A percentile compares a stretch with the other conserved stretches of the same genome.
phyloP scores from a whole-genome alignment of 1,284 basidiomycete genomes.

The Neonothopanus nambi region DNA sequence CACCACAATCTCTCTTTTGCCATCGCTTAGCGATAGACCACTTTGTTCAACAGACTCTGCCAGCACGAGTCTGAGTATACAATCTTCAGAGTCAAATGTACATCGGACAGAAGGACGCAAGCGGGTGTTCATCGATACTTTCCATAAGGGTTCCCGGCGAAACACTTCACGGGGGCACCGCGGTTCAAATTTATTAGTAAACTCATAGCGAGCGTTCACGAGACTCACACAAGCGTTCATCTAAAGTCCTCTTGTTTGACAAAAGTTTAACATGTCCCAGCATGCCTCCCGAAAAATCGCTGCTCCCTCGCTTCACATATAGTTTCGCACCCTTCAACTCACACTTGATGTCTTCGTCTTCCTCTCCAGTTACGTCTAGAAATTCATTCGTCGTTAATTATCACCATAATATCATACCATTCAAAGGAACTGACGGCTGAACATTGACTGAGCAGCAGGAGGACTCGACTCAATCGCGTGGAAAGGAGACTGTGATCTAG shows the following conservation, averaged over 20 bases:
- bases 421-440: too few relatives aligned
- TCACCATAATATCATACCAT: too few relatives aligned
- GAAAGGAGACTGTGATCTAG: too few relatives aligned
- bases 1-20: constrained; percentile 36
- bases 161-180: constrained; percentile 56
- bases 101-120: constrained; percentile 53
- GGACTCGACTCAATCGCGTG: too few relatives aligned
- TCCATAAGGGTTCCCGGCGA: constrained; percentile 64
- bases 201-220: constrained; percentile 1
- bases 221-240: constrained; percentile 48
- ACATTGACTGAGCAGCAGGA: too few relatives aligned
- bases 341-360: constrained; percentile 52
- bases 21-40: constrained; percentile 16
- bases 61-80: constrained; percentile 52
- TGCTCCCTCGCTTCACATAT: constrained; percentile 59
- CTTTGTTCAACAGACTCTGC: constrained; percentile 43
- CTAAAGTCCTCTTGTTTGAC: constrained; percentile 38
- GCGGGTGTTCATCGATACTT: constrained; percentile 66
- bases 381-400: neutral
- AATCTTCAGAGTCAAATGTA: constrained; percentile 55
- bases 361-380: constrained; percentile 59
- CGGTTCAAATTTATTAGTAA: neutral
- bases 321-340: constrained; percentile 62
- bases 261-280: constrained; percentile 62
- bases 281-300: constrained; percentile 59